These are phyloP conservation scores for Fraxinus ornus DNA, from an alignment of 305 asterid genomes.

Conservation along the genomic window DNA sequence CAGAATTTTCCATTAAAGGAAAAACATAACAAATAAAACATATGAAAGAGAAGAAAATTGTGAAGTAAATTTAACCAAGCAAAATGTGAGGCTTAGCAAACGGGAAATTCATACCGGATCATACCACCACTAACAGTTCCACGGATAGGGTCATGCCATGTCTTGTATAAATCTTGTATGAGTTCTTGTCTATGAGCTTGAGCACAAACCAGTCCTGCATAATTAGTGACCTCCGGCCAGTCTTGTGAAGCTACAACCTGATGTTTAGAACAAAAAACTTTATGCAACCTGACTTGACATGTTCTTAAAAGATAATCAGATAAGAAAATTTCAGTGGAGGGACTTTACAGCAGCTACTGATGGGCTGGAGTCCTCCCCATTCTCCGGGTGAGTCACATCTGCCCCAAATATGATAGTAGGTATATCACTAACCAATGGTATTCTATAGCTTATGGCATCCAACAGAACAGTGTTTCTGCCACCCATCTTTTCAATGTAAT, in stretches of 20 bases:
- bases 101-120: conserved; percentile 57
- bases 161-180: conserved; percentile 92
- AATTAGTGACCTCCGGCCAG: conserved; percentile 99
- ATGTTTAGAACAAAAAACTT: conserved; percentile 8
- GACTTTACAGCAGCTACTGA: conserved; percentile 91
- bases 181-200: conserved; percentile 99
- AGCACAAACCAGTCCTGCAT: conserved; percentile 93
- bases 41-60: neutral
- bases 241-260: conserved; percentile 99
- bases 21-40: neutral
- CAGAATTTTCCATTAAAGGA: neutral
- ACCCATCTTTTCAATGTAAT: conserved; percentile 71
- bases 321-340: neutral
- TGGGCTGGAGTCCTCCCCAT: conserved; percentile 96
- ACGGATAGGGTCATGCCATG: conserved; percentile 94
- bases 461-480: conserved; percentile 91
- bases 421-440: conserved; percentile 92
- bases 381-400: conserved; percentile 97
- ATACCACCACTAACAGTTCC: conserved; percentile 97
- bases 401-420: conserved; percentile 99
- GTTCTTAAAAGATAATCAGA: neutral
- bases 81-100: neutral
- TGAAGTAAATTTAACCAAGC: neutral
- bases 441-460: conserved; percentile 96
- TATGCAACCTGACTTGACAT: conserved; percentile 14